Percentiles rank a stretch among this genome's conserved stretches.
Evolutionary conservation across 2,329 filamentous ascomycete genomes (phyloP).

Genomic region (Clarireedia hainanense): DNA sequence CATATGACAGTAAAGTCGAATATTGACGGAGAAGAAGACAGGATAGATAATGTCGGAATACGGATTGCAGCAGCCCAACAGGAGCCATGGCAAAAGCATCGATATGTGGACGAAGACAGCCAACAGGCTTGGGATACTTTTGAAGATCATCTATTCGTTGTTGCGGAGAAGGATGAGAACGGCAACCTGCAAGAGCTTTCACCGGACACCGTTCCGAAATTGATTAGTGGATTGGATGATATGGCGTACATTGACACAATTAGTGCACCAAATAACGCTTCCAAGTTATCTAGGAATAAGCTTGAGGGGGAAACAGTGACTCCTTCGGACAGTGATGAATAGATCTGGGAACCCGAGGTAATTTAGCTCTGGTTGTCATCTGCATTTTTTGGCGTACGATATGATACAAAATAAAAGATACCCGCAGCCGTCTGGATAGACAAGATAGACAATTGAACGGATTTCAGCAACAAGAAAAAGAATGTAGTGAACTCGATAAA

Average conservation of each 20-base stretch:
- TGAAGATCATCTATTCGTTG: slow-evolving; percentile 58
- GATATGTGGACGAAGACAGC: slow-evolving; percentile 76
- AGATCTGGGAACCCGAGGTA: slow-evolving; percentile 1
- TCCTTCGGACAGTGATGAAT: slow-evolving; percentile 2
- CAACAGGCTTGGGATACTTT: slow-evolving; percentile 70
- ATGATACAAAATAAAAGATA: slow-evolving; percentile 21
- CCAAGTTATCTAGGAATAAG: slow-evolving; percentile 25
- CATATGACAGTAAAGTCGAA: slow-evolving; percentile 80
- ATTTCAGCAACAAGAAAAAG: not conserved
- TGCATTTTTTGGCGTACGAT: slow-evolving; percentile 18
- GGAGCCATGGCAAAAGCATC: slow-evolving; percentile 73
- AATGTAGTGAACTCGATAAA: not conserved
- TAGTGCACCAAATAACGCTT: slow-evolving; percentile 39
- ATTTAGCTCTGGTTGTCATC: slow-evolving; percentile 4
- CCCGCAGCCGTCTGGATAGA: slow-evolving; percentile 15
- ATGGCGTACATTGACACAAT: slow-evolving; percentile 56
- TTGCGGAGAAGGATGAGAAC: slow-evolving; percentile 10
- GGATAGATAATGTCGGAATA: slow-evolving; percentile 64
- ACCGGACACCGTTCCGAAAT: slow-evolving; percentile 21
- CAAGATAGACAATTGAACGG: slow-evolving; percentile 2
- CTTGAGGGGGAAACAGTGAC: slow-evolving; percentile 15
- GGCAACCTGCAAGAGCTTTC: slow-evolving; percentile 14
- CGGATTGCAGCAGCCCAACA: slow-evolving; percentile 71
- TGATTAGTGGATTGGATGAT: slow-evolving; percentile 48
- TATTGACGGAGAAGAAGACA: slow-evolving; percentile 56